Evolutionary conservation across 345 rosid species (phyloP).

Genomic region (Acer campestre): DNA sequence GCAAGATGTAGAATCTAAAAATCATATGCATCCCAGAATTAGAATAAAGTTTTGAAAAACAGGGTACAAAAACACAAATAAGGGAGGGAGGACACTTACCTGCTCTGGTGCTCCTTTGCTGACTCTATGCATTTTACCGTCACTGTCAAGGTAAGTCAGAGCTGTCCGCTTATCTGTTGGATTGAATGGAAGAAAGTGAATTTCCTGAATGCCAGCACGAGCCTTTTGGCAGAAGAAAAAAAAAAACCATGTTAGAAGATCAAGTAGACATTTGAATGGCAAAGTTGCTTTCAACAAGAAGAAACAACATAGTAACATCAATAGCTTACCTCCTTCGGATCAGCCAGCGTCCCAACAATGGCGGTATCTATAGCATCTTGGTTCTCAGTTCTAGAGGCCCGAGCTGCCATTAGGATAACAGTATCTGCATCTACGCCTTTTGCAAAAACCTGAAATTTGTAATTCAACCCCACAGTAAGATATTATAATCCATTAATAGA

Average conservation of each 20-base stretch:
- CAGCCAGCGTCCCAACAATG: constrained; percentile 95
- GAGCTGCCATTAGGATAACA: constrained; percentile 95
- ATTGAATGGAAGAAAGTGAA: constrained; percentile 97
- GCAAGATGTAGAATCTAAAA: constrained; percentile 85
- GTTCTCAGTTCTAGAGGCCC: constrained; percentile 88
- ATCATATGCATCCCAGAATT: constrained; percentile 21
- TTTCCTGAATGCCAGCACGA: constrained; percentile 90
- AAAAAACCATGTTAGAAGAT: neutral
- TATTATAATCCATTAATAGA: constrained; percentile 6
- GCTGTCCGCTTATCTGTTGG: constrained; percentile 99
- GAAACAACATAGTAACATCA: neutral
- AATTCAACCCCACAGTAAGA: constrained; percentile 26
- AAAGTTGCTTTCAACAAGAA: neutral
- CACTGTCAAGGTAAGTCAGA: constrained; percentile 71
- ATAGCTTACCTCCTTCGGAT: constrained; percentile 84
- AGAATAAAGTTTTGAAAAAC: constrained; percentile 16
- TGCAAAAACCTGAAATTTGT: constrained; percentile 66
- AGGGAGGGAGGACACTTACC: constrained; percentile 41
- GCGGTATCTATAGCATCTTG: constrained; percentile 99
- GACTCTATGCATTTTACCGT: constrained; percentile 94
- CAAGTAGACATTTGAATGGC: neutral
- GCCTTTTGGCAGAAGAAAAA: constrained; percentile 51
- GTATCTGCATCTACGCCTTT: constrained; percentile 90
- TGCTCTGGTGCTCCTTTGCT: constrained; percentile 99
- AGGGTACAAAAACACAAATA: neutral